Base-by-base conservation (phyloP, 345 rosid species). In the Aquilaria sinensis region DNA sequence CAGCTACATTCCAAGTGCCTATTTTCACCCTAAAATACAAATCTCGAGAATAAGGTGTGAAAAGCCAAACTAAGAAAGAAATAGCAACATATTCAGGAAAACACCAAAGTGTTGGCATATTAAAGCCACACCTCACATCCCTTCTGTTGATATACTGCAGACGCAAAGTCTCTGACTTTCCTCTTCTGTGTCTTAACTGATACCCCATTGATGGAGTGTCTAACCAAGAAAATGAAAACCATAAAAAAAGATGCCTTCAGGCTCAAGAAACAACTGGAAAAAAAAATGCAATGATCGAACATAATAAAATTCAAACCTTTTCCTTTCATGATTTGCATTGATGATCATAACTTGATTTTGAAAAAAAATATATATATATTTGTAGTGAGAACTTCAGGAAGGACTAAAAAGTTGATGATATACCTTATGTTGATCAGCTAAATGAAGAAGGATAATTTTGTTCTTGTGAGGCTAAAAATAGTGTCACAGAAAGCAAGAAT, bases 1-100 rank as follows among this genome's bases (percentile, higher is more conserved):
- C 99, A 67, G 96, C 97, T 72, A 95, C 99, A 69, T 95, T 95
- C 99, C 99, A 95, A 52, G 98, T 85, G 58, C 92, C 88, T 60
- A 95, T 67, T 46, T 82, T 80, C 49, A 95, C 86, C 85, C 99
- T 95, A 60, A 58, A 60, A 49, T 66, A 31, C 64, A n/a, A n/a
- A 41, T 64, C 60, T 49, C 66, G 30, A 29, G 11, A 37, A 45
- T 55, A 34, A 68, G 57, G 49, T 52, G 15, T 34, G 64, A 8
- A 37, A 8, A 37, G 8, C 43, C 43, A 37, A 37, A 37, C 43
- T 2, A 37, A 37, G 2, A 37, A 37, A 4, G 43, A 53, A 58
- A 54, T 11, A 12, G 12, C 6, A 34, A 47, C 12, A 52, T 16
- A 7, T 63, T 47, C 34, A 45, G 55, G 32, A 45, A 10, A 14